These are phyloP conservation scores for Citropsis articulata DNA, from an alignment of 345 rosid genomes.

Conservation along the genomic window DNA sequence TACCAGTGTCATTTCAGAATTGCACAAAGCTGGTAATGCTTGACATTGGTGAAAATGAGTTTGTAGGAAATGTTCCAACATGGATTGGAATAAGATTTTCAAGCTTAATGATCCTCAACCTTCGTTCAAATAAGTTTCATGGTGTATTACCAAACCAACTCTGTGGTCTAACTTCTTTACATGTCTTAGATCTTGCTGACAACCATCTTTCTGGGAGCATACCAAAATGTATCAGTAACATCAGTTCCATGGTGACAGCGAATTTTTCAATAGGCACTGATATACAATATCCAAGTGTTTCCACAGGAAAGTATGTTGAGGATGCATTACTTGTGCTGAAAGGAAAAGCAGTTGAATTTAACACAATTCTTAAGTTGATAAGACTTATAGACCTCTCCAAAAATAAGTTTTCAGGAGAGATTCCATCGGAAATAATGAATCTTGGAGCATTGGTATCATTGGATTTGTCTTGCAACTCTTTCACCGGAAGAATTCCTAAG, in stretches of 20 bases:
- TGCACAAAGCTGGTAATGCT: neutral
- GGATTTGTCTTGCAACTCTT: slow-evolving; percentile 14
- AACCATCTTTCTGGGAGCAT: slow-evolving; percentile 9
- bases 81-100: slow-evolving; percentile 17
- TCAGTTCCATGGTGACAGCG: neutral
- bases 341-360: neutral
- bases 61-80: slow-evolving; percentile 7
- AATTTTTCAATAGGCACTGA: neutral
- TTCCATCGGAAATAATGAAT: neutral
- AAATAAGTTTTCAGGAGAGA: too few relatives aligned
- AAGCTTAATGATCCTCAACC: neutral
- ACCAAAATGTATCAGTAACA: slow-evolving; percentile 7
- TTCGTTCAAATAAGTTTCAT: slow-evolving; percentile 19
- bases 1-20: neutral
- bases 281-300: neutral
- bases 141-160: slow-evolving; percentile 21
- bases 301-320: neutral
- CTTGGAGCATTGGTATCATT: neutral
- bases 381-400: too few relatives aligned
- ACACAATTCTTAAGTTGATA: too few relatives aligned
- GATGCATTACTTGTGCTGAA: neutral
- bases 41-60: neutral
- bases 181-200: slow-evolving; percentile 16
- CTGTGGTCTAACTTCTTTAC: slow-evolving; percentile 3
- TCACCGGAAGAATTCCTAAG: neutral